Evolutionary conservation across 176 grass and related monocot genomes (phyloP).

Genomic region (Rhynchospora tenuis): DNA sequence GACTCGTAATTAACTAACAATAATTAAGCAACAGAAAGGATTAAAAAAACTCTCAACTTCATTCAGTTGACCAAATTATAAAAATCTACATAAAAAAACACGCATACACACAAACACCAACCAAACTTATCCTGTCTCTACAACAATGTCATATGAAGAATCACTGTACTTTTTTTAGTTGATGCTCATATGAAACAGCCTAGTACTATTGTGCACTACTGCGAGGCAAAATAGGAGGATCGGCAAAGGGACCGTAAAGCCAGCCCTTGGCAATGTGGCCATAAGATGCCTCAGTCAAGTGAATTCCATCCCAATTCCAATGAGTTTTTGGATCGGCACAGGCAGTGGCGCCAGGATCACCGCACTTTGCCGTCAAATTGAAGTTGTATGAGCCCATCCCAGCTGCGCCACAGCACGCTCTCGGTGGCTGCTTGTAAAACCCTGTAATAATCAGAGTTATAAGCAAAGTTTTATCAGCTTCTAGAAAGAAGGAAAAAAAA

Average conservation of each 20-base stretch:
- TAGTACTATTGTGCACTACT: neutral
- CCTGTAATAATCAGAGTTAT: conserved; percentile 7
- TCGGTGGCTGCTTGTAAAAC: conserved; percentile 41
- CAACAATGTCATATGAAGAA: neutral
- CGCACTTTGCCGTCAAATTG: conserved; percentile 62
- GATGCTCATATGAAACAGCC: neutral
- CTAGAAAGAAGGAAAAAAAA: neutral
- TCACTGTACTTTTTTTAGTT: neutral
- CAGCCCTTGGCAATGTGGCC: conserved; percentile 74
- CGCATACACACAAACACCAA: too few species aligned
- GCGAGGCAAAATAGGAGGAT: conserved; percentile 42
- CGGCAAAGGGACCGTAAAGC: conserved; percentile 66
- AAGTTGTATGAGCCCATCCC: conserved; percentile 58
- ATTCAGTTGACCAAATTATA: too few species aligned
- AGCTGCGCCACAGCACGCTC: conserved; percentile 50
- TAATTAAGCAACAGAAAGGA: too few species aligned
- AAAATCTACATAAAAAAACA: too few species aligned
- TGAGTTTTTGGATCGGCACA: conserved; percentile 53
- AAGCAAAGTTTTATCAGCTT: neutral
- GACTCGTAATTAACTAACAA: too few species aligned
- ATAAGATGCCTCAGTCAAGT: conserved; percentile 50
- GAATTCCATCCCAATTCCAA: conserved; percentile 69
- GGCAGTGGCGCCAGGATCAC: conserved; percentile 26
- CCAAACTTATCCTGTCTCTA: neutral
- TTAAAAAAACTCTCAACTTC: too few species aligned